Conservation (phyloP, 2,329 filamentous ascomycete species). For the Clarireedia hainanense region DNA sequence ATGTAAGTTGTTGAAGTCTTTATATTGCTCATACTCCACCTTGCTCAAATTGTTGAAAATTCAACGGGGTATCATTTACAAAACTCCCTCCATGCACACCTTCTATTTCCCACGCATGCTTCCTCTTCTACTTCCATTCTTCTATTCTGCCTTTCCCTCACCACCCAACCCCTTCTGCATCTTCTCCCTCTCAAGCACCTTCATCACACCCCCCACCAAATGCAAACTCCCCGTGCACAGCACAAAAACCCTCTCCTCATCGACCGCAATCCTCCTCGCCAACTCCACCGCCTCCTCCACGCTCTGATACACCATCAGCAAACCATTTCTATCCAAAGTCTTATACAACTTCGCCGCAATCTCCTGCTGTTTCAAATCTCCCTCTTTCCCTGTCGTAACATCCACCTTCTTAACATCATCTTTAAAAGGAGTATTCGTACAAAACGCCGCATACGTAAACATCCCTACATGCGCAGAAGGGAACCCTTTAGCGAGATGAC, state of each 20-base stretch:
- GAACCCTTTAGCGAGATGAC: not conserved
- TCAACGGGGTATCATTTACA: not conserved
- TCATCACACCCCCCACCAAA: conserved; percentile 71
- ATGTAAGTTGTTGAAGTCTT: not conserved
- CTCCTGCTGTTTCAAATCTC: conserved; percentile 58
- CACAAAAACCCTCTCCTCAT: conserved; percentile 44
- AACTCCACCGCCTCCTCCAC: conserved; percentile 60
- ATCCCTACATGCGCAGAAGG: conserved; percentile 28
- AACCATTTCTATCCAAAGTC: conserved; percentile 40
- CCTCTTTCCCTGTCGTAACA: conserved; percentile 24
- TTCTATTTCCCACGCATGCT: no score
- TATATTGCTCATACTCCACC: not conserved
- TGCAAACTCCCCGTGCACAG: conserved; percentile 80
- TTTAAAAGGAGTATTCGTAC: conserved; percentile 62
- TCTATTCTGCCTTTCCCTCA: conserved; percentile 72
- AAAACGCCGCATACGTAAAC: conserved; percentile 74
- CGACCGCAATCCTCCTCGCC: conserved; percentile 32
- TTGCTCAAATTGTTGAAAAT: not conserved
- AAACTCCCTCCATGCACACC: conserved; percentile 41
- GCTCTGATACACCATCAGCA: conserved; percentile 51
- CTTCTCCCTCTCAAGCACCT: conserved; percentile 43
- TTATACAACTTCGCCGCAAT: conserved; percentile 54
- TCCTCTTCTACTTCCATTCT: conserved; percentile 49
- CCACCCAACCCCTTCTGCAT: conserved; percentile 33
- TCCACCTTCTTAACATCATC: not conserved